These are phyloP conservation scores for Scedosporium boydii DNA, from an alignment of 2,329 filamentous ascomycete species.

Conservation along the genomic window DNA sequence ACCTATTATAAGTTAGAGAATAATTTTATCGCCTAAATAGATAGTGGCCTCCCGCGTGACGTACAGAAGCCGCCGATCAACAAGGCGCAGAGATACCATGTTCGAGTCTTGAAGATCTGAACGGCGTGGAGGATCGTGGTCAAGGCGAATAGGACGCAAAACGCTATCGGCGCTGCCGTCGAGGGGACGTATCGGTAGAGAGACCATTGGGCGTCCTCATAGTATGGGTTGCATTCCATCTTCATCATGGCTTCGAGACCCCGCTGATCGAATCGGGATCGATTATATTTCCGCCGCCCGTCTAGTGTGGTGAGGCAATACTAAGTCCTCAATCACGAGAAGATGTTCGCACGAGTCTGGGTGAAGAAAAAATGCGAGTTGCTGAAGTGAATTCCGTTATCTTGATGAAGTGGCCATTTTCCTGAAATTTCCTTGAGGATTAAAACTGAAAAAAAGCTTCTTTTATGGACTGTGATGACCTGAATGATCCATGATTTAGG, in stretches of 20 bases:
- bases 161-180: background rate
- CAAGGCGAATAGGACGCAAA: background rate
- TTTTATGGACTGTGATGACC: too few species aligned
- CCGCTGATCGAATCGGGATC: too few species aligned
- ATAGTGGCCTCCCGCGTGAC: background rate
- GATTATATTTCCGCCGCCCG: too few species aligned
- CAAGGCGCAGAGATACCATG: background rate
- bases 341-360: too few species aligned
- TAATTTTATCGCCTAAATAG: constrained; percentile 5
- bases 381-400: too few species aligned
- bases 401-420: too few species aligned
- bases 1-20: constrained; percentile 15
- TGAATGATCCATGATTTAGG: too few species aligned
- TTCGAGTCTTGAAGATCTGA: background rate
- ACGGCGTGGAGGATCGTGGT: background rate
- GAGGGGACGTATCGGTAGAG: background rate
- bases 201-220: background rate
- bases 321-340: too few species aligned
- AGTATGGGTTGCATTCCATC: background rate
- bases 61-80: background rate
- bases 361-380: too few species aligned
- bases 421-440: too few species aligned
- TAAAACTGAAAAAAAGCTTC: too few species aligned
- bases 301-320: too few species aligned
- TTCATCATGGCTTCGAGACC: background rate